Evolutionary conservation across 352 stramenopile genomes (phyloP), one percentile per base, ranked within the genome.

Genomic region (Globisporangium megalacanthum): DNA sequence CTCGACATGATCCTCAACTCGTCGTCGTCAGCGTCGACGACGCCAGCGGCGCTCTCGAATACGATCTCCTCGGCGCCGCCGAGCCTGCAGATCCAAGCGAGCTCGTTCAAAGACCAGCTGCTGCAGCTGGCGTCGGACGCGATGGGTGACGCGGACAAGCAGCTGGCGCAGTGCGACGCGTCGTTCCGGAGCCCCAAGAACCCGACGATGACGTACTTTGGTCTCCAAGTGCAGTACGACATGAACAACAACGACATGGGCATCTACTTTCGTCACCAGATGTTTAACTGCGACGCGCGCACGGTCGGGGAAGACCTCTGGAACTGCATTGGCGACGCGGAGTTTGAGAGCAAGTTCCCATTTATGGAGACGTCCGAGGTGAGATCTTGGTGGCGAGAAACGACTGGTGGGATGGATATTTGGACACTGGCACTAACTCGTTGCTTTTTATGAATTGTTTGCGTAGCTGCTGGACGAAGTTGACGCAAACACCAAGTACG

Each of bases 161-260:
- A 88, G 39, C 67, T 93, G 3, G 65, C 77, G 47, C 69, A 88
- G 25, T 91, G 85, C 59, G 83, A 94, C 47, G 61, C 77, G 20
- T 69, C 83, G 3, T 95, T 95, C 67, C 77, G 77, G 37, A 86
- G 79, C 46, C 85, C 85, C 1, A 91, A 89, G 65, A 92, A 89
- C 52, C 86, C 83, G 6, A 93, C 84, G 31, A 95, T 95, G 83
- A 92, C 80, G 25, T 95, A 95, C 70, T 92, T 95, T 59, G 85
- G 85, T 5, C 66, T 95, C 33, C 77, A 92, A 52, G 85, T 95
- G 42, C 85, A 95, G 66, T 95, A 95, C 59, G 85, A 95, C 45
- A 91, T 93, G 72, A 79, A 71, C 58, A 91, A 92, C 65, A 81
- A 89, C 48, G 83, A 91, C 58, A 88, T 93, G 81, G 74, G 77